Evolutionary conservation across 305 asterid species (phyloP).

Genomic region (Solanum aculeatissimum): DNA sequence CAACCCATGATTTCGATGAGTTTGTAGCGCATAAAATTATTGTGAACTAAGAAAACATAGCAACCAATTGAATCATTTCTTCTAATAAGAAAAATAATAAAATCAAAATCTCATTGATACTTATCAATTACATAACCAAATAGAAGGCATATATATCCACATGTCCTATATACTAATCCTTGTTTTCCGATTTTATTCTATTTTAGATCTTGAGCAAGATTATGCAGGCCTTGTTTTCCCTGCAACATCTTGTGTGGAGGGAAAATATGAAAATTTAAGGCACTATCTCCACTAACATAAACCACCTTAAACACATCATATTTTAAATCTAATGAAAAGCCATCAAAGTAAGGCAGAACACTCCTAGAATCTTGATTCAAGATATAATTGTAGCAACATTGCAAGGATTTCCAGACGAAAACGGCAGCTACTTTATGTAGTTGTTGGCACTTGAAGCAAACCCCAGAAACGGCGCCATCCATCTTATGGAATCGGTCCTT

Average conservation of each 20-base stretch:
- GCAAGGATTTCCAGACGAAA: constrained; percentile 53
- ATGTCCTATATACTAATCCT: background rate
- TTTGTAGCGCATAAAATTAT: background rate
- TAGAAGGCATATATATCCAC: background rate
- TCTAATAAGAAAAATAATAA: background rate
- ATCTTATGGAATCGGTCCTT: constrained; percentile 35
- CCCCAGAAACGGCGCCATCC: constrained; percentile 47
- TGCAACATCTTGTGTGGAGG: constrained; percentile 12
- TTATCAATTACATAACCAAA: background rate
- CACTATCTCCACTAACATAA: constrained; percentile 30
- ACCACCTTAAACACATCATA: constrained; percentile 56
- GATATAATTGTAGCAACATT: constrained; percentile 35
- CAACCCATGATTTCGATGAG: too few species aligned
- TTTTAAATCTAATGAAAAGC: constrained; percentile 26
- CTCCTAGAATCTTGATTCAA: constrained; percentile 29
- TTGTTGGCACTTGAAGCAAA: constrained; percentile 27
- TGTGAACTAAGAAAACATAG: background rate
- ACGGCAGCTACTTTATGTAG: constrained; percentile 14
- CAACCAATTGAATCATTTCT: background rate
- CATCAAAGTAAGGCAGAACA: constrained; percentile 39
- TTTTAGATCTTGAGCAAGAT: constrained; percentile 7
- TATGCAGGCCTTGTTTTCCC: background rate
- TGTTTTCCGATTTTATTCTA: too few species aligned
- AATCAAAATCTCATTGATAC: background rate
- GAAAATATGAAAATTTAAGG: background rate